Evolutionary conservation across 768 basidiomycete species (phyloP), one percentile per base, ranked within the genome.

Genomic region (Kondoa subrosea): DNA sequence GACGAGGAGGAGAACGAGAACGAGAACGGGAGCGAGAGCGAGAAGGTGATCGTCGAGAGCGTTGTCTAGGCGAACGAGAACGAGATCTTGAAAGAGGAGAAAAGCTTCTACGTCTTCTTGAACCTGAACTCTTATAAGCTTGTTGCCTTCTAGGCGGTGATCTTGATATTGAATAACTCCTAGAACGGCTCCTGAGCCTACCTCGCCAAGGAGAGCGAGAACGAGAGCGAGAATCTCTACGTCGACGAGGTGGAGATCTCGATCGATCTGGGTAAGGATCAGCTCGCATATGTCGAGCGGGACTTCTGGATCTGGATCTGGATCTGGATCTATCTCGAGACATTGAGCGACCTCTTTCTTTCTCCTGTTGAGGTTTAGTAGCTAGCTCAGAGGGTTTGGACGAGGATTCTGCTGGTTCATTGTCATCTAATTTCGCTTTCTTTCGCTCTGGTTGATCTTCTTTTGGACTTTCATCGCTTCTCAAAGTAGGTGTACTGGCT

Each of bases 11-110:
- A 32, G 64, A 30, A 12, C n/a, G 27, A 3, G 34, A 65, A 40
- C 17, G 62, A 64, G 62, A 64, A 32, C 62, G 64, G 21, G 64
- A 63, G 25, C 58, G n/a, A 14, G 25, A 27, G 30, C 58, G 8
- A 31, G 4, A 4, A 26, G 58, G 58, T 26, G 58, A 60, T 12
- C 56, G 56, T n/a, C 21, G 21, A 50, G 40, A 8, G 40, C 40
- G 40, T 50, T 21, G 8, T 50, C 40, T 50, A 8, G 40, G 40
- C 21, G 40, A 21, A 31, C 58, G 58, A 31, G 58, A 60, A 31
- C 58, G 58, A 60, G 58, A 60, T 26, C 25, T 25, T 25, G 58
- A 60, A 4, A 15, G 25, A 60, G 14, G 4, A 27, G 8, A 27
- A 60, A 12, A 27, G 4, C n/a, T 4, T 60, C 25, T 31, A 27